Evolutionary conservation across 352 stramenopile genomes (phyloP).

Genomic region (Pythium brassicae): DNA sequence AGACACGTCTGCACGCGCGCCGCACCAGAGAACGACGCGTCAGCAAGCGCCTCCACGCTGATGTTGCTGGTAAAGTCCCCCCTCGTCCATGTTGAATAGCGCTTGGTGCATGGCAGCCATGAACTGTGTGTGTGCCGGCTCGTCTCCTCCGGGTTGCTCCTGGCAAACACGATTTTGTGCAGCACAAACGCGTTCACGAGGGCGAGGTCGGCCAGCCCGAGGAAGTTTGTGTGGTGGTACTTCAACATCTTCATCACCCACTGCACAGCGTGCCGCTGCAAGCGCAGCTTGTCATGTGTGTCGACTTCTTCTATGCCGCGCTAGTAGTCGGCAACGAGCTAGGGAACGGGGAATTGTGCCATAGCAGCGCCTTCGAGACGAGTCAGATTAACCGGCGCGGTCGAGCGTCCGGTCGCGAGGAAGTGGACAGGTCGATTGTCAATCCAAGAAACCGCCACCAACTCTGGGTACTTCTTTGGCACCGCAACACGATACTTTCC

Average conservation of each 20-base stretch:
- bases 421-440: too few species aligned
- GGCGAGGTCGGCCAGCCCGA: neutral
- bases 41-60: neutral
- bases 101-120: neutral
- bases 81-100: neutral
- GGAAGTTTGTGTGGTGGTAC: neutral
- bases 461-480: neutral
- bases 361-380: neutral
- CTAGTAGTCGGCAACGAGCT: neutral
- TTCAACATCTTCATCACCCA: neutral
- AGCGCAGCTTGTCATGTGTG: neutral
- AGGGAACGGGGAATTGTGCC: neutral
- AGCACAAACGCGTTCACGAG: neutral
- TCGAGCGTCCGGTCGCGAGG: neutral
- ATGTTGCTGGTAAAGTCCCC: neutral
- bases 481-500: neutral
- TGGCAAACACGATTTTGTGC: neutral
- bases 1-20: too few species aligned
- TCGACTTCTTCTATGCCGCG: neutral
- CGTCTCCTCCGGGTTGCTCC: neutral
- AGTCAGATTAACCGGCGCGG: neutral
- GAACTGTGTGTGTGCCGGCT: neutral
- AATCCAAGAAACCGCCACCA: neutral
- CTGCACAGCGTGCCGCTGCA: neutral
- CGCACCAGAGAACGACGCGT: neutral